Percentiles rank a stretch among this genome's conserved stretches.
These are phyloP conservation scores for Monosporozyma siamensis DNA, from an alignment of 805 yeast genomes.

Conservation along the genomic window DNA sequence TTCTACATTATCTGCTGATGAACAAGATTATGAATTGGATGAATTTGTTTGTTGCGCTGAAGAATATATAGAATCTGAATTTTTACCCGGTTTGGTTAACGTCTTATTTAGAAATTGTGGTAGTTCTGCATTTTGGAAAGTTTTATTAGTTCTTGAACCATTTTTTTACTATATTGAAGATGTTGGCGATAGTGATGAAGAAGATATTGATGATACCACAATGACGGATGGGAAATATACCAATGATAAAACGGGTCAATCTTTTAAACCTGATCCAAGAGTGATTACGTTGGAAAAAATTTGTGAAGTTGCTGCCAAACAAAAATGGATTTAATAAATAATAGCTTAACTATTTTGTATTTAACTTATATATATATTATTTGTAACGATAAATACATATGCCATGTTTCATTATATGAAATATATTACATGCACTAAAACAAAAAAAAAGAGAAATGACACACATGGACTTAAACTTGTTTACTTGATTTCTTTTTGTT, in stretches of 20 bases:
- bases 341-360: no score
- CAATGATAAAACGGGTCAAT: constrained; percentile 5
- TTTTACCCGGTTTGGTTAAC: constrained; percentile 26
- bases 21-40: constrained; percentile 30
- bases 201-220: constrained; percentile 7
- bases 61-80: constrained; percentile 30
- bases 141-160: constrained; percentile 30
- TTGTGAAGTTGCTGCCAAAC: constrained; percentile 31
- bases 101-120: constrained; percentile 27
- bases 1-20: constrained; percentile 29
- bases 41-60: constrained; percentile 33
- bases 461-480: constrained; percentile 13
- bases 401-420: no score
- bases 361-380: no score
- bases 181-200: constrained; percentile 22
- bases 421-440: no score
- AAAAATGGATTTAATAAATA: constrained; percentile 25
- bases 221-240: not conserved
- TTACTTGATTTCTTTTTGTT: constrained; percentile 22
- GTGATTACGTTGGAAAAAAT: constrained; percentile 30
- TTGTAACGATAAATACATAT: no score
- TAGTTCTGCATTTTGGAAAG: constrained; percentile 26
- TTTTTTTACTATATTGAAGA: constrained; percentile 31
- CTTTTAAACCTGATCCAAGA: constrained; percentile 28
- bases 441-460: no score